These are phyloP conservation scores for Forsythia suspensa DNA, from an alignment of 257 asterid species.

Conservation along the genomic window DNA sequence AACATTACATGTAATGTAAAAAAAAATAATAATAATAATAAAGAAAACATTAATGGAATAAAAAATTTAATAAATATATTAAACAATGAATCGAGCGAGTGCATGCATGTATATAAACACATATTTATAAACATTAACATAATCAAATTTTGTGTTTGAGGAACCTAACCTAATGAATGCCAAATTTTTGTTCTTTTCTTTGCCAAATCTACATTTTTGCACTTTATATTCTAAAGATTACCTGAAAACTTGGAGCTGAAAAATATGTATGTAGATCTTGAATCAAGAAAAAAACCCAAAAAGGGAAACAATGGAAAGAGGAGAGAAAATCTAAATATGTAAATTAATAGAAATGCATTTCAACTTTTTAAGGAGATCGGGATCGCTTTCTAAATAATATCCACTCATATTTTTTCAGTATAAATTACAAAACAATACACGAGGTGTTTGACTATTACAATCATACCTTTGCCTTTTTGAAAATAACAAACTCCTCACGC, in stretches of 20 bases:
- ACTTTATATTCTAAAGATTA: not conserved
- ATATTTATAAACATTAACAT: no score
- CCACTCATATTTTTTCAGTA: not conserved
- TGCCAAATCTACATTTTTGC: not conserved
- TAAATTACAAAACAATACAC: no score
- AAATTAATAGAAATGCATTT: not conserved
- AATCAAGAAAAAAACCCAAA: conserved; percentile 3
- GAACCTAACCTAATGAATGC: not conserved
- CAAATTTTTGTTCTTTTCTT: no score
- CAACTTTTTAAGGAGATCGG: conserved; percentile 1
- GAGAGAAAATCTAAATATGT: conserved; percentile 13
- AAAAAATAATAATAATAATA: not conserved
- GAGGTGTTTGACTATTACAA: no score
- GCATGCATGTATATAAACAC: not conserved
- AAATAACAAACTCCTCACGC: no score
- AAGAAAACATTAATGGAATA: not conserved
- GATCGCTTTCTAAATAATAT: not conserved
- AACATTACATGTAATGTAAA: no score
- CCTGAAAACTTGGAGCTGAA: conserved; percentile 14
- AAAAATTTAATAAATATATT: not conserved
- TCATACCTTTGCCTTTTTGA: no score
- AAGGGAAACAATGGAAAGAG: conserved; percentile 7
- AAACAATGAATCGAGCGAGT: not conserved
- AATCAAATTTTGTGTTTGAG: not conserved
- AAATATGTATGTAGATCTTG: conserved; percentile 15